These are phyloP conservation scores for Ambrosia trifida DNA, from an alignment of 129 eudicot genomes.

Conservation along the genomic window DNA sequence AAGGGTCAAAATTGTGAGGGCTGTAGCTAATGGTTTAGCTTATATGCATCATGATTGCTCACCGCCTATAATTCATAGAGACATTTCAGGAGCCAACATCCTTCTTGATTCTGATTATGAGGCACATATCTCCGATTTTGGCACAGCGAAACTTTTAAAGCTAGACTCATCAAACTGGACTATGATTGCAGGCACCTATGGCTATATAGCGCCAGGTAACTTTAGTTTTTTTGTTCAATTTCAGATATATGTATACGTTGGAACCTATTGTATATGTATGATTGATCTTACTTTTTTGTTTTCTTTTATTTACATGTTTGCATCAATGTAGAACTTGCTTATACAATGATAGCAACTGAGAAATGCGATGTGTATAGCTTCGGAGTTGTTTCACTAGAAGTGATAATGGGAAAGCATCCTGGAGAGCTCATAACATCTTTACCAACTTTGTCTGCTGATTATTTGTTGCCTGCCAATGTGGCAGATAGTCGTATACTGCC, in stretches of 20 bases:
- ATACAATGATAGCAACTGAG: conserved; percentile 26
- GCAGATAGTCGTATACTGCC: conserved; percentile 32
- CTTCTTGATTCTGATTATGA: conserved; percentile 28
- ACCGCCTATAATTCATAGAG: neutral
- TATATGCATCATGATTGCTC: conserved; percentile 36
- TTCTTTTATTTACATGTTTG: neutral
- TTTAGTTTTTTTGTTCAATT: neutral
- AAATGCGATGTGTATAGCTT: conserved; percentile 12
- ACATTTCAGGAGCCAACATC: conserved; percentile 27
- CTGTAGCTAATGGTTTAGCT: conserved; percentile 17
- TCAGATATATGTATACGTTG: neutral
- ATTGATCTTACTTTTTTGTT: neutral
- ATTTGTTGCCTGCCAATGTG: neutral
- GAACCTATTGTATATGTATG: neutral
- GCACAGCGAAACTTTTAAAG: conserved; percentile 13
- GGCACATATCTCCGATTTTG: conserved; percentile 28
- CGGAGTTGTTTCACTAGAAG: conserved; percentile 31
- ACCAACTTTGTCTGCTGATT: neutral
- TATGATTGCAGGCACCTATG: conserved; percentile 27
- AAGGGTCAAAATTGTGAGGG: conserved; percentile 25
- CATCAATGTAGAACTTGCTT: conserved; percentile 29
- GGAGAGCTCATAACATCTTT: conserved; percentile 19
- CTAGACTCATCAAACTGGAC: conserved; percentile 28
- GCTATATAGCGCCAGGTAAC: conserved; percentile 35
- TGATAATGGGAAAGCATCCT: conserved; percentile 34